Base-by-base conservation (phyloP, 192 early-diverging fungal genomes). In the Mortierella hygrophila region DNA sequence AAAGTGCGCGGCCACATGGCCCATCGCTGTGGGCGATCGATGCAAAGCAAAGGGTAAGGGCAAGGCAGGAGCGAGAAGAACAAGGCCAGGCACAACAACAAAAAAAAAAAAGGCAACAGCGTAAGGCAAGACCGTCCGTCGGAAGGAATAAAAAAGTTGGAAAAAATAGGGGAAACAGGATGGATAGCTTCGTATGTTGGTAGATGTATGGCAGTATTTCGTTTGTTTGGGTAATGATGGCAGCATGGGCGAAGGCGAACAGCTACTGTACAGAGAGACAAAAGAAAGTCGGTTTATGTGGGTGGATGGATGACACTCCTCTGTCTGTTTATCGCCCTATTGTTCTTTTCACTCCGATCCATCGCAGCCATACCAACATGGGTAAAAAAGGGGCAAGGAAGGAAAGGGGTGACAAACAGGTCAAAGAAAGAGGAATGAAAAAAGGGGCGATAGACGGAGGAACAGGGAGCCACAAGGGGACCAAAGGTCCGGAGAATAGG, bases 1-100 rank as follows among this genome's bases (percentile, higher is more conserved):
- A 65, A 65, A 32, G 60, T 65, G 32, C 60, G 60, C 60, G 11
- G 29, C 60, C 60, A 65, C 60, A 65, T 65, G 60, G 60, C 60
- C 60, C 29, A 32, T 65, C 60, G 60, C 60, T 65, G 11, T 65
- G 60, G 38, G 42, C 26, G 71, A 13, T 72, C 42, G 46, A 47
- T 41, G 41, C 26, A 32, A 44, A 42, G 37, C 44, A 44, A 44
- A 71, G 70, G 37, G 70, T 23, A 46, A 71, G 16, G 70, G 41
- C 41, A 46, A 72, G 42, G 42, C 42, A 52, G 6, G 16, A 20
- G 16, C 49, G 6, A 52, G 49, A 52, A 52, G 49, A 16, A 52
- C 49, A 65, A 65, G 60, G 26, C 60, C n/a, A 65, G 60, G 60
- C 60, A 65, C 60, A 65, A 21, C 15, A 55, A 20, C n/a, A 55